Evolutionary conservation across 106 monocot species (phyloP).

Genomic region (Dioscorea alata): DNA sequence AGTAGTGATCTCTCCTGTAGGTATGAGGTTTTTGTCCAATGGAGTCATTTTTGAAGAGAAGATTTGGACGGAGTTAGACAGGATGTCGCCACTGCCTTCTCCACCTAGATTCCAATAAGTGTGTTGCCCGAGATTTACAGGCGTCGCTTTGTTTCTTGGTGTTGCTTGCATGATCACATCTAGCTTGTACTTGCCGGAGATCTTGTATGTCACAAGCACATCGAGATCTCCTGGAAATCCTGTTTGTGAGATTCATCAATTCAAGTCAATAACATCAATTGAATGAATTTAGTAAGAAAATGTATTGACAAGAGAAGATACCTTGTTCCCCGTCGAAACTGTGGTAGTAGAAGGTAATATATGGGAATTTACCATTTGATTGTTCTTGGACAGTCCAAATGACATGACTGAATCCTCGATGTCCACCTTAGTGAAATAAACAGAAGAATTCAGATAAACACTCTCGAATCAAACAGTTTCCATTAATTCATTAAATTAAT

Average conservation of each 20-base stretch:
- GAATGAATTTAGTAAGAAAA: not conserved
- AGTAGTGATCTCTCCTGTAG: conserved; percentile 2
- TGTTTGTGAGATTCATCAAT: conserved; percentile 4
- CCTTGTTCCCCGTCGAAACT: conserved; percentile 85
- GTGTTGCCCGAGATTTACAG: conserved; percentile 73
- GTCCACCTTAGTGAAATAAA: conserved; percentile 39
- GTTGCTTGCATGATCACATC: conserved; percentile 36
- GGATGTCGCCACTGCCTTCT: conserved; percentile 41
- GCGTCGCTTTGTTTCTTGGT: conserved; percentile 38
- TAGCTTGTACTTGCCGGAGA: conserved; percentile 40
- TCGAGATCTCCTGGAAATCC: conserved; percentile 87
- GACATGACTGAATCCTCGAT: conserved; percentile 57
- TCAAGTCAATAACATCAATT: no score
- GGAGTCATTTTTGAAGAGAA: conserved; percentile 25
- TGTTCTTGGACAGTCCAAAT: conserved; percentile 54
- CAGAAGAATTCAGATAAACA: not conserved
- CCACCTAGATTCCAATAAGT: conserved; percentile 86
- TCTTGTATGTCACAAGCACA: conserved; percentile 78
- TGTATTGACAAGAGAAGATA: not conserved
- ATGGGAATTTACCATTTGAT: conserved; percentile 43
- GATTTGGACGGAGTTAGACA: conserved; percentile 49
- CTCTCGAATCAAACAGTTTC: no score
- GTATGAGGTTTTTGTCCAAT: not conserved
- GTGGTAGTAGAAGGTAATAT: conserved; percentile 52
- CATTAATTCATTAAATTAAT: no score